A percentile compares a stretch with the other conserved stretches of the same genome.
Conservation (phyloP, 306 rosid genomes). For the Argentina anserina region DNA sequence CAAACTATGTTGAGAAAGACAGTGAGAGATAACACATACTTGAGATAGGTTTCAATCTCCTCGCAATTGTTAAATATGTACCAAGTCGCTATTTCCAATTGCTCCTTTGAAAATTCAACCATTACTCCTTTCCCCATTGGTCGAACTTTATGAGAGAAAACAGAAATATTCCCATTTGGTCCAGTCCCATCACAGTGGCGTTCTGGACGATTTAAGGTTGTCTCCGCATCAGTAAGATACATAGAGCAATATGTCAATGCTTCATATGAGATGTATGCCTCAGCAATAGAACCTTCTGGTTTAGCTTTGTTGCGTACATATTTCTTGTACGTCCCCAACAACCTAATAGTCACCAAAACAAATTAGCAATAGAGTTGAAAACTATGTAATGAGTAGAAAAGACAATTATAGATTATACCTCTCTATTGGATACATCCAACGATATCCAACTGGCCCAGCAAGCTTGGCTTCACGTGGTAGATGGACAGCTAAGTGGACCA, state of each 20-base stretch:
- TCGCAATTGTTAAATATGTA: too few relatives aligned
- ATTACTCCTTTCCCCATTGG: background rate
- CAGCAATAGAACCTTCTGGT: background rate
- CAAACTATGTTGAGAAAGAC: too few relatives aligned
- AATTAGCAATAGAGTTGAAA: background rate
- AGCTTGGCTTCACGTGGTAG: background rate
- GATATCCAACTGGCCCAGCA: background rate
- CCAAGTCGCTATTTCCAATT: background rate
- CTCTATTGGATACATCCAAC: conserved; percentile 11
- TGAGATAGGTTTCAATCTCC: background rate
- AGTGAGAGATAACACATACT: background rate
- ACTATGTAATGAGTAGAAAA: too few relatives aligned
- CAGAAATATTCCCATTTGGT: background rate
- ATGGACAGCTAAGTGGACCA: conserved; percentile 1
- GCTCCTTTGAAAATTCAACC: background rate
- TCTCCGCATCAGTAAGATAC: background rate
- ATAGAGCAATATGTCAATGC: background rate
- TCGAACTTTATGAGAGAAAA: background rate
- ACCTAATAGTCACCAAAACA: background rate
- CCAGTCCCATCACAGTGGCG: background rate
- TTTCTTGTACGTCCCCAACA: background rate
- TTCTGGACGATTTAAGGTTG: background rate
- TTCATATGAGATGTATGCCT: background rate
- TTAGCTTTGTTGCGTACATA: background rate
- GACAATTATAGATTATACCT: background rate